Evolutionary conservation across 2,329 filamentous ascomycete genomes (phyloP).

Genomic region (Zasmidium angulare): DNA sequence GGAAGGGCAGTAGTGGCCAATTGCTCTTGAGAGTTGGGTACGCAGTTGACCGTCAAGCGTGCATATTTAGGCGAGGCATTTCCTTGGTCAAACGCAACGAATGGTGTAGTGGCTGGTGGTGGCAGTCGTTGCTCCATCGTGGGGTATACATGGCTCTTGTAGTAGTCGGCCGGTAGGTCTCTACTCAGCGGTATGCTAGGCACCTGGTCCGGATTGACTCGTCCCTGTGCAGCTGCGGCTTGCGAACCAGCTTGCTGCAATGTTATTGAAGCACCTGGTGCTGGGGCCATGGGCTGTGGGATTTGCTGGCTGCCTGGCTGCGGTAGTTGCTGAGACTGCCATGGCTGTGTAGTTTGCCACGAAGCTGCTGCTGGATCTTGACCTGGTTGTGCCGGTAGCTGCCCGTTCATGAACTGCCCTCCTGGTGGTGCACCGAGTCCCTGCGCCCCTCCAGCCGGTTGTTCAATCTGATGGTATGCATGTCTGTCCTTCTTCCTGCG

Average conservation of each 20-base stretch:
- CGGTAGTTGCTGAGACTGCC: slow-evolving; percentile 31
- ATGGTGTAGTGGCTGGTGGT: slow-evolving; percentile 82
- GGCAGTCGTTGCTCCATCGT: slow-evolving; percentile 94
- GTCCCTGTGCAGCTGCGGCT: slow-evolving; percentile 57
- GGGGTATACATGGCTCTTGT: slow-evolving; percentile 83
- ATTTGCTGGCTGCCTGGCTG: slow-evolving; percentile 18
- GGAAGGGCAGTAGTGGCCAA: slow-evolving; percentile 78
- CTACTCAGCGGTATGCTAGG: slow-evolving; percentile 85
- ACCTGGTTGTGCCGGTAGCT: slow-evolving; percentile 27
- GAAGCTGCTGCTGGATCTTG: slow-evolving; percentile 23
- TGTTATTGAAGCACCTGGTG: slow-evolving; percentile 3
- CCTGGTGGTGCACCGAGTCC: slow-evolving; percentile 68
- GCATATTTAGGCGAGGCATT: slow-evolving; percentile 95
- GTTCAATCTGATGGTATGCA: slow-evolving; percentile 83
- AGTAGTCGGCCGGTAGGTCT: slow-evolving; percentile 79
- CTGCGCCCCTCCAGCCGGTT: slow-evolving; percentile 62
- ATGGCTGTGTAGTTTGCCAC: slow-evolving; percentile 41
- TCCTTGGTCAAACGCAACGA: slow-evolving; percentile 92
- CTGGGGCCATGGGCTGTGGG: slow-evolving; percentile 2
- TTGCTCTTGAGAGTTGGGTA: slow-evolving; percentile 79
- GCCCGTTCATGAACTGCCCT: slow-evolving; percentile 58
- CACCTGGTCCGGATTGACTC: slow-evolving; percentile 87
- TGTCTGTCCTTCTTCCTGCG: slow-evolving; percentile 88
- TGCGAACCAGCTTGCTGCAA: slow-evolving; percentile 24
- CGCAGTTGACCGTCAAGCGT: slow-evolving; percentile 88